Base-by-base conservation (phyloP, 371 early-diverging fungal species). In the Parasitella parasitica region DNA sequence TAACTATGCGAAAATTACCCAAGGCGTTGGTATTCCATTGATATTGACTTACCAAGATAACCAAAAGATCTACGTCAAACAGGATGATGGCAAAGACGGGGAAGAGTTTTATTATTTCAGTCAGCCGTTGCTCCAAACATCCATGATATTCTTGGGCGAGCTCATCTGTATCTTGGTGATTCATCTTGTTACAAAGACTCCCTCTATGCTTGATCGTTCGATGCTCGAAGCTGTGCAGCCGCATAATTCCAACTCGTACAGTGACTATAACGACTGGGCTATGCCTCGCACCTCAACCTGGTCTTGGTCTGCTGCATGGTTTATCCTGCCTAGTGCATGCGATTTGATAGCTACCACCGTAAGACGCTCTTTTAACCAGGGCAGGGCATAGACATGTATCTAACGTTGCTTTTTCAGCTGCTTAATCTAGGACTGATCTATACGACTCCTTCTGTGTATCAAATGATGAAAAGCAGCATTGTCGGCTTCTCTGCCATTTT, bases 141-240 rank as follows among this genome's bases (percentile, higher is more conserved):
- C 67, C 59, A 79, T 79, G 79, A 79, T 79, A 15, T 79, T 79
- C 50, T 11, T 79, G 27, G 79, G 79, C 35, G 79, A 79, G 59
- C 68, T 79, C 16, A 55, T 76, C 4, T 79, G 79, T 64, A 79
- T 79, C 38, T 18, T 74, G 2, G 61, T 67, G 2, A 79, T 79
- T 16, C 76, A 76, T 41, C 26, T 78, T 35, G 69, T 71, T 2
- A 76, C 72, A 57, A 76, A 71, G 30, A 51, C 67, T 27, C 69
- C 76, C 6, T 58, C 69, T 9, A 59, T 73, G 28, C 49, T 73
- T 49, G 76, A 76, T 41, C 61, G 66, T 43, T 69, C 75, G 3
- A 58, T 76, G 52, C 54, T 74, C 20, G 76, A 76, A 12, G 58
- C 74, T 13, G 69, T 72, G n/a, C 71, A 73, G 37, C 76, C 70